phyloP scores from a whole-genome alignment of 2,329 filamentous ascomycete genomes.

The Penicillium psychrosexuale region DNA sequence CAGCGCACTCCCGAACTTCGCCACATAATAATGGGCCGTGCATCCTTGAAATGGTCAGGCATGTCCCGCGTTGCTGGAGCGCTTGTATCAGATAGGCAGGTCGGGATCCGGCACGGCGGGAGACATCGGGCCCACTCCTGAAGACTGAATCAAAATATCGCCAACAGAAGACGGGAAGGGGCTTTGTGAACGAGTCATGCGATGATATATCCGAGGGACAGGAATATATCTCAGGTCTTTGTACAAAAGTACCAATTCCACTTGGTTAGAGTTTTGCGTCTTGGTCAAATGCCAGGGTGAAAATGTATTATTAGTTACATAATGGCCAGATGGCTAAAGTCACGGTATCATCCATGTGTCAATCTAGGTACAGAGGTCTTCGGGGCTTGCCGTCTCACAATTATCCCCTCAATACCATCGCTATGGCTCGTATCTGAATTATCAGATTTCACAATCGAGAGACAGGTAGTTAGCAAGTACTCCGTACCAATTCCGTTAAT shows the following conservation, averaged over 20 bases:
- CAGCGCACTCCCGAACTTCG: background rate
- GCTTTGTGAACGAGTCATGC: background rate
- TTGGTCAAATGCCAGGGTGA: background rate
- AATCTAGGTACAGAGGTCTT: background rate
- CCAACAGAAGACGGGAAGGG: background rate
- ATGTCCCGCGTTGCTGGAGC: background rate
- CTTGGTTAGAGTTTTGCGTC: too few species aligned
- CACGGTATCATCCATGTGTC: too few species aligned
- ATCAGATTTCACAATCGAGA: background rate
- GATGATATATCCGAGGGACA: background rate
- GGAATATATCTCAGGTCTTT: background rate
- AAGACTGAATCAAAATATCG: background rate
- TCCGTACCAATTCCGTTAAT: background rate
- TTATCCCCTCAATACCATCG: too few species aligned
- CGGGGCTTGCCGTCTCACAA: background rate
- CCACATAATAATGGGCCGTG: conserved; percentile 2
- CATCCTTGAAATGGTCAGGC: background rate
- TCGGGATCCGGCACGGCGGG: background rate
- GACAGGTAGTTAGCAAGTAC: background rate
- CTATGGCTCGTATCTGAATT: background rate
- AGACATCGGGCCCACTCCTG: background rate
- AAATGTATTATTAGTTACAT: background rate
- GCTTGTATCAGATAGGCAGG: conserved; percentile 12
- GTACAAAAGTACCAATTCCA: background rate
- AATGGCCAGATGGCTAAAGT: too few species aligned